Evolutionary conservation across 768 basidiomycete genomes (phyloP).

Genomic region (Sarcomyxa edulis): DNA sequence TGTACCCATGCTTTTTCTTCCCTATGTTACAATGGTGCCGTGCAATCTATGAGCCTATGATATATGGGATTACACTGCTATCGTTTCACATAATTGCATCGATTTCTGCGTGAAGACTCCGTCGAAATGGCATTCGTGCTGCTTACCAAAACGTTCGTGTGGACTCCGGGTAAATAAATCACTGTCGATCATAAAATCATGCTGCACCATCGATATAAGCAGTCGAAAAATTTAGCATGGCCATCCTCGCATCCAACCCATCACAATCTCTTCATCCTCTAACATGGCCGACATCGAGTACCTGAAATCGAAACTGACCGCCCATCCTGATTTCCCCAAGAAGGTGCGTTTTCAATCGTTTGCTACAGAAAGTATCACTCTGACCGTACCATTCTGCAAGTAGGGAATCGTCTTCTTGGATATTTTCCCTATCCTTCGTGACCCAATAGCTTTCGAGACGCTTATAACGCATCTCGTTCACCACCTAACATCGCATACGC

Average conservation of each 20-base stretch:
- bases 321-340: conserved; percentile 82
- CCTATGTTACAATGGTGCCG: conserved; percentile 17
- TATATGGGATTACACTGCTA: no score
- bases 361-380: conserved; percentile 2
- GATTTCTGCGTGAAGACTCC: background rate
- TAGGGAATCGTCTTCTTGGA: conserved; percentile 92
- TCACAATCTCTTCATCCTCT: conserved; percentile 1
- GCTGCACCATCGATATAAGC: no score
- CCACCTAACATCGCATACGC: conserved; percentile 76
- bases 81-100: no score
- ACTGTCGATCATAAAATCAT: no score
- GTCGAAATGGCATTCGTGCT: background rate
- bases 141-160: no score
- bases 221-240: no score
- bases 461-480: conserved; percentile 86
- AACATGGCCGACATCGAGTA: conserved; percentile 74
- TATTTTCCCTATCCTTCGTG: conserved; percentile 87
- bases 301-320: conserved; percentile 54
- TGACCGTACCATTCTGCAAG: no score
- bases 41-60: conserved; percentile 18
- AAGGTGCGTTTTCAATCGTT: conserved; percentile 46
- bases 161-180: no score
- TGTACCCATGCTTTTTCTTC: conserved; percentile 28
- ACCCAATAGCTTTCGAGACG: conserved; percentile 85
- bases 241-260: no score